Percentiles rank a stretch among this genome's conserved stretches.
These are phyloP conservation scores for Macrolepiota fuliginosa DNA, from an alignment of 768 basidiomycete species.

Conservation along the genomic window DNA sequence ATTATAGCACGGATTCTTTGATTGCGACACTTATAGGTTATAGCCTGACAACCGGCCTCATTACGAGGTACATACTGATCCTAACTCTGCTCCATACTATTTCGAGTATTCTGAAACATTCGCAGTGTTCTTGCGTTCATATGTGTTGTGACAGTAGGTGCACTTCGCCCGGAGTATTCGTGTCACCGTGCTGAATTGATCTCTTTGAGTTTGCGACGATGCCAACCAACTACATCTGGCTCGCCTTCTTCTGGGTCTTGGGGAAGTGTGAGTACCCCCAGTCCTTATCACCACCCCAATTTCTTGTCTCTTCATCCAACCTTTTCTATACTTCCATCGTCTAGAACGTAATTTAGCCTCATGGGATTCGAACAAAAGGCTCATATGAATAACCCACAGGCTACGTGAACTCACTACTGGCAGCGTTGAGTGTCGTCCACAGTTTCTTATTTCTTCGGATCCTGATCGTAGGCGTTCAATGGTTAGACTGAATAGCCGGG, in stretches of 20 bases:
- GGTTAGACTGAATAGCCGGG: constrained; percentile 44
- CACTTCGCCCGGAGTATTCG: constrained; percentile 5
- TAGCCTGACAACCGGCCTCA: constrained; percentile 41
- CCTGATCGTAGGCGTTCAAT: constrained; percentile 3
- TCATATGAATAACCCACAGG: constrained; percentile 25
- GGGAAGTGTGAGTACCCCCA: constrained; percentile 41
- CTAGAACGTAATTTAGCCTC: constrained; percentile 2
- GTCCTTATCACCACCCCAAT: neutral
- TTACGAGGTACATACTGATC: constrained; percentile 34
- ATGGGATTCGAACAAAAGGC: neutral
- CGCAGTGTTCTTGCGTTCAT: constrained; percentile 39
- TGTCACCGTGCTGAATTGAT: neutral
- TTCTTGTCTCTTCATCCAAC: constrained; percentile 2
- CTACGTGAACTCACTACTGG: constrained; percentile 52
- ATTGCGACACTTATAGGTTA: constrained; percentile 43
- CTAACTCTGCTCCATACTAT: neutral
- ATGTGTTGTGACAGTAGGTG: constrained; percentile 37
- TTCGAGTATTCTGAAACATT: neutral
- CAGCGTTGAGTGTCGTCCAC: constrained; percentile 36
- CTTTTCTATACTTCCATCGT: neutral
- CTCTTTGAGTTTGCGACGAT: constrained; percentile 37
- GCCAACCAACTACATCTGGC: constrained; percentile 46
- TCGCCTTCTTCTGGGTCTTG: constrained; percentile 49
- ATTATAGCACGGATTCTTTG: constrained; percentile 40
- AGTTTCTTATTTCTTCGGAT: neutral